Base-by-base conservation (phyloP, 768 basidiomycete genomes). In the Boletus barrowsii region DNA sequence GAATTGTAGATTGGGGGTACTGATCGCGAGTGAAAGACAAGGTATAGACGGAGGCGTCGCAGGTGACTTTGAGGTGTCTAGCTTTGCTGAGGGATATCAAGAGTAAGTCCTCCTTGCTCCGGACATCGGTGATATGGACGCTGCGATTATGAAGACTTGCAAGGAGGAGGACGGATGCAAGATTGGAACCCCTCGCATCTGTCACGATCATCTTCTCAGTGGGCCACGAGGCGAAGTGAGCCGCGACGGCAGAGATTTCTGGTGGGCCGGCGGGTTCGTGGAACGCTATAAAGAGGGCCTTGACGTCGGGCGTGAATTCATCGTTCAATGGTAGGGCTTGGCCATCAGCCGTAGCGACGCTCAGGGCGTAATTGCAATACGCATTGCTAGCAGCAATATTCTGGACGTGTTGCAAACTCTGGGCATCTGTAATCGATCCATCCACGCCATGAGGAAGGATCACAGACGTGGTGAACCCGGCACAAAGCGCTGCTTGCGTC, bases 1-100 rank as follows among this genome's bases (percentile, higher is more conserved):
- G 79, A 60, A 78, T 76, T 3, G 75, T 74, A 18, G 84, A 77
- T 2, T 72, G 74, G 2, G 87, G 86, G 75, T 83, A 95, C 55
- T 90, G 79, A 50, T 87, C 88, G 42, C 75, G 78, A 3, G 81
- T 83, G 76, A 92, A 95, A 82, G 97, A 98, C 49, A 99, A 75
- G 17, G 91, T 82, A 71, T 89, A 98, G 47, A 98, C 80, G 14
- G 94, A 86, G 32, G 97, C 92, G 62, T 99, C 97, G 70, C 96
- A 98, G 4, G 96, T 98, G 47, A 98, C 96, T 64, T 91, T 89
- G 62, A 98, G 82, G 13, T 89, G 79, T 75, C 93, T 95, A 40
- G 87, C 87, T 75, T 99, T 99, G 80, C 93, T 94, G 37, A 99
- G 79, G 3, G 89, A 86, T 67, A 99, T 98, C 54, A 99, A 75